Conservation (phyloP, 495 filamentous ascomycete genomes). For the Podospora australis region DNA sequence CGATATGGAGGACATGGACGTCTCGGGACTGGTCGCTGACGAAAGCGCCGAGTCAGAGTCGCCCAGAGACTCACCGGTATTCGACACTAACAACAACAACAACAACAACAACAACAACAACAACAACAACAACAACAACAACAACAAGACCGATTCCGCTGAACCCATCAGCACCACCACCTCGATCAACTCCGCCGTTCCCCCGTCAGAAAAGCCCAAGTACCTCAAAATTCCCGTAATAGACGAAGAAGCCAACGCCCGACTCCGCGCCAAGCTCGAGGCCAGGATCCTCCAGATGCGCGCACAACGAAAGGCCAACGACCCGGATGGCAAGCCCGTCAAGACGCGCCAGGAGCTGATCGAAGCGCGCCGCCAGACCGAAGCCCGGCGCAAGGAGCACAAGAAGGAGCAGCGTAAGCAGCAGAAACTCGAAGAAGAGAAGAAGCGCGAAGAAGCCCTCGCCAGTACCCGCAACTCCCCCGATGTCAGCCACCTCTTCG, state of each 20-base stretch:
- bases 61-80: slow-evolving; percentile 54
- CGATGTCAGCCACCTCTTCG: slow-evolving; percentile 63
- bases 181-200: slow-evolving; percentile 63
- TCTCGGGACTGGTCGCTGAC: slow-evolving; percentile 37
- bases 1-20: slow-evolving; percentile 38
- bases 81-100: slow-evolving; percentile 49
- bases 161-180: slow-evolving; percentile 57
- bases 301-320: slow-evolving; percentile 74
- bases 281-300: slow-evolving; percentile 77
- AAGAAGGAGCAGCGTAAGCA: slow-evolving; percentile 75
- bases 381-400: slow-evolving; percentile 72
- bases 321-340: slow-evolving; percentile 68
- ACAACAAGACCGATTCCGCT: slow-evolving; percentile 35
- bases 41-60: slow-evolving; percentile 45
- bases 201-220: slow-evolving; percentile 51
- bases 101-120: slow-evolving; percentile 47
- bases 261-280: slow-evolving; percentile 64
- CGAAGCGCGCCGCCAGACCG: slow-evolving; percentile 79
- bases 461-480: slow-evolving; percentile 55
- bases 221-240: slow-evolving; percentile 51
- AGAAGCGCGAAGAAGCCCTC: slow-evolving; percentile 60
- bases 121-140: slow-evolving; percentile 61
- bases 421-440: slow-evolving; percentile 69
- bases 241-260: slow-evolving; percentile 28
- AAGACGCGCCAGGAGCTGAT: slow-evolving; percentile 82